Percentiles rank a stretch among this genome's conserved stretches.
phyloP scores from a whole-genome alignment of 768 basidiomycete genomes.

The Tulasnella sp. region DNA sequence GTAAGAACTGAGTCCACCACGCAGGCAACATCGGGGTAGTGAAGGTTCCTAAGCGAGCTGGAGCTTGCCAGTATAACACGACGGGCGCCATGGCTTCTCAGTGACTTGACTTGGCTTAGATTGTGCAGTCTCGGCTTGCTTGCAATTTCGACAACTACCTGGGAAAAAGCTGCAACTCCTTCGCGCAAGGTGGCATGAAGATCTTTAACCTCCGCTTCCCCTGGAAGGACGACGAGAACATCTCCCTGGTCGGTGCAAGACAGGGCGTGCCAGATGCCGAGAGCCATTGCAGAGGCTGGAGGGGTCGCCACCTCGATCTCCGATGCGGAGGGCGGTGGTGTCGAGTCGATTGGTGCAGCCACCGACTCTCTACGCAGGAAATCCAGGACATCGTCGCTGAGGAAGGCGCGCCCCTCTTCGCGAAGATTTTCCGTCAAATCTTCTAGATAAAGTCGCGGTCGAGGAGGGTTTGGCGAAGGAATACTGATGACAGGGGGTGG shows the following conservation, averaged over 20 bases:
- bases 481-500: conserved; percentile 45
- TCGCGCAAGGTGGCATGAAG: conserved; percentile 62
- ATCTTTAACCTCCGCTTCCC: conserved; percentile 83
- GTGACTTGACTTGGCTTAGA: not conserved
- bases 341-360: not conserved
- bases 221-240: conserved; percentile 87
- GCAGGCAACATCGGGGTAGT: conserved; percentile 92
- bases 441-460: conserved; percentile 56
- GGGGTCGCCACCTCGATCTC: conserved; percentile 58
- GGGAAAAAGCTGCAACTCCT: conserved; percentile 19
- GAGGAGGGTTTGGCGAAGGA: conserved; percentile 39
- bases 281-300: conserved; percentile 75
- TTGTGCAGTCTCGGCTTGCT: not conserved
- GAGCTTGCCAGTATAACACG: conserved; percentile 91
- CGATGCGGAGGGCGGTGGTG: not conserved
- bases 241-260: conserved; percentile 73
- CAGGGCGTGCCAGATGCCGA: conserved; percentile 75
- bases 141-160: not conserved
- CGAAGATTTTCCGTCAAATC: conserved; percentile 51
- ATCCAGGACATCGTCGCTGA: conserved; percentile 64
- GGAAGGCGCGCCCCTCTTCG: conserved; percentile 53
- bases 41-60: conserved; percentile 92
- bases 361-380: conserved; percentile 50
- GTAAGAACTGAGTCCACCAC: conserved; percentile 84
- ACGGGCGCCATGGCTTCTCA: conserved; percentile 50